Percentiles rank a stretch among this genome's conserved stretches.
phyloP scores from a whole-genome alignment of 768 basidiomycete species.

The Sporobolomyces roseus region DNA sequence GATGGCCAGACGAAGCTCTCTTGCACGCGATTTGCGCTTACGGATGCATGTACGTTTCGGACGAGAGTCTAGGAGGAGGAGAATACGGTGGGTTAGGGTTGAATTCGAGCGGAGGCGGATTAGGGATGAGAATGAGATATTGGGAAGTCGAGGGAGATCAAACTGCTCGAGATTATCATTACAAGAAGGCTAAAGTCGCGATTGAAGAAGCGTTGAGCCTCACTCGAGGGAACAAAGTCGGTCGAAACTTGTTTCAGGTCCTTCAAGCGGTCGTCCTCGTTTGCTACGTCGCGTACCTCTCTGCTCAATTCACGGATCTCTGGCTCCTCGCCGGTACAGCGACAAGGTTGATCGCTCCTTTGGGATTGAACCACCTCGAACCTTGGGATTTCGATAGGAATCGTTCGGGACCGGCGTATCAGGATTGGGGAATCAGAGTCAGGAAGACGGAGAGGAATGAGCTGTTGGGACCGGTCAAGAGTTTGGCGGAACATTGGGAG shows the following conservation, averaged over 20 bases:
- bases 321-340: constrained; percentile 34
- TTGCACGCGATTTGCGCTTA: constrained; percentile 38
- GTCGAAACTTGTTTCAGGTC: constrained; percentile 31
- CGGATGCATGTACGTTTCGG: constrained; percentile 11
- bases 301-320: constrained; percentile 26
- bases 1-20: constrained; percentile 33
- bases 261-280: constrained; percentile 30
- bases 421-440: constrained; percentile 32
- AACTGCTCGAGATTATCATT: constrained; percentile 27
- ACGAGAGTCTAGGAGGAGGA: constrained; percentile 7
- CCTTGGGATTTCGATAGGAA: constrained; percentile 30
- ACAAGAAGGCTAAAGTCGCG: not conserved
- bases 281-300: constrained; percentile 28
- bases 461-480: constrained; percentile 9
- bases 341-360: constrained; percentile 33
- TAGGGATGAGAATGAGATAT: constrained; percentile 8
- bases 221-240: not conserved
- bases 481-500: constrained; percentile 32
- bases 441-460: constrained; percentile 8
- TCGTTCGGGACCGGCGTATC: constrained; percentile 2
- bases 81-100: constrained; percentile 13
- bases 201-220: constrained; percentile 5
- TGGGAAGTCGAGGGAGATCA: constrained; percentile 21
- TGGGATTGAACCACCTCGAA: constrained; percentile 37
- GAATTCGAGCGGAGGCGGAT: not conserved